Evolutionary conservation across 768 basidiomycete genomes (phyloP).

Genomic region (Roridomyces roridus): DNA sequence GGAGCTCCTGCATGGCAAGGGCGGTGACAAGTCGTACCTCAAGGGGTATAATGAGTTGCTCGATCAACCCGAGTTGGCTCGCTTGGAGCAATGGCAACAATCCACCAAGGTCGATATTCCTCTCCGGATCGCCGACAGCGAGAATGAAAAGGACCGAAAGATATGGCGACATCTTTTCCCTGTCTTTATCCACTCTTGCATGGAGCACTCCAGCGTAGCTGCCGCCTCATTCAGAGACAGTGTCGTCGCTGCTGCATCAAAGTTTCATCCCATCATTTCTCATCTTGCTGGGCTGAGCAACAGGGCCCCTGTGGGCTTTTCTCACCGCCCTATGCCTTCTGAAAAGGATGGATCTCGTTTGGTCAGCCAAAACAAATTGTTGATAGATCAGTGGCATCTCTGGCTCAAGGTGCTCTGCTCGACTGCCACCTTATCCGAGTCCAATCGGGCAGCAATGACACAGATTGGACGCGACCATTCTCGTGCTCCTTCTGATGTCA

Average conservation of each 20-base stretch:
- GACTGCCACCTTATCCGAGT: conserved; percentile 74
- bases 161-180: conserved; percentile 82
- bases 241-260: conserved; percentile 69
- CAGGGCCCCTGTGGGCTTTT: conserved; percentile 53
- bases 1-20: conserved; percentile 59
- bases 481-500: conserved; percentile 73
- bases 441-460: conserved; percentile 57
- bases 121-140: conserved; percentile 76
- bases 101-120: conserved; percentile 60
- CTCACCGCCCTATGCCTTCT: conserved; percentile 43
- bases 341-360: conserved; percentile 61
- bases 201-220: conserved; percentile 52
- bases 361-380: conserved; percentile 59
- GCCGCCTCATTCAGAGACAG: conserved; percentile 64
- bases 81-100: conserved; percentile 72
- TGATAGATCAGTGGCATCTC: conserved; percentile 80
- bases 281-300: conserved; percentile 75
- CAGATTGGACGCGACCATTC: conserved; percentile 69
- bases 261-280: conserved; percentile 75
- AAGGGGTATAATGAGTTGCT: conserved; percentile 71
- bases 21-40: conserved; percentile 52
- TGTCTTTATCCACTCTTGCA: conserved; percentile 61
- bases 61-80: conserved; percentile 62
- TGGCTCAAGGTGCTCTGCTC: conserved; percentile 89
- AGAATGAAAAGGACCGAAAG: conserved; percentile 66